phyloP scores from a whole-genome alignment of 306 rosid species.

The Quercus rubra region DNA sequence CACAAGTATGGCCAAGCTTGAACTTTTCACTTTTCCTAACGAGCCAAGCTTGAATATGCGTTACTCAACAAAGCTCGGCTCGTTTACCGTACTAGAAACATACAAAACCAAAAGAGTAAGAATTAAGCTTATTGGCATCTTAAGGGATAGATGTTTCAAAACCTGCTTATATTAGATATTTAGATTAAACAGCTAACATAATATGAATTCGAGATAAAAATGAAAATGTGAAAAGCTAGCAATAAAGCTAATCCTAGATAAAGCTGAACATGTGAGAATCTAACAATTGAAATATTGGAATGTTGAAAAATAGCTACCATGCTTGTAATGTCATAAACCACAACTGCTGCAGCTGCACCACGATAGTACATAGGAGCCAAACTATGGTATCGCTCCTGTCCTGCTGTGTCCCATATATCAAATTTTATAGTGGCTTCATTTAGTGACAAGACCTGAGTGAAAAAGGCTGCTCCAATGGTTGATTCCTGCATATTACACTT shows the following conservation, averaged over 20 bases:
- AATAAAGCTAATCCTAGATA: neutral
- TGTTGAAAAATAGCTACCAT: constrained; percentile 17
- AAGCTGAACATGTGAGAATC: neutral
- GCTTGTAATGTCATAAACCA: constrained; percentile 76
- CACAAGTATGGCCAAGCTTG: too few species aligned
- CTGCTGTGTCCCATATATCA: constrained; percentile 97
- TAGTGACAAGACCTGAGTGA: constrained; percentile 75
- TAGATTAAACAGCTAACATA: neutral
- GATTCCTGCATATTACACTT: constrained; percentile 55
- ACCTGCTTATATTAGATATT: neutral
- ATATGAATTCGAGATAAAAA: neutral
- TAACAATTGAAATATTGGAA: neutral
- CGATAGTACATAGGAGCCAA: constrained; percentile 98
- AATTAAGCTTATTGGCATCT: neutral
- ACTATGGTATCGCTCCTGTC: constrained; percentile 88
- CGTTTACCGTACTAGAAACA: neutral
- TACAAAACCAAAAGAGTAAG: neutral
- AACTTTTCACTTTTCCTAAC: too few species aligned
- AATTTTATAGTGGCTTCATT: constrained; percentile 77
- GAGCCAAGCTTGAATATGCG: too few species aligned
- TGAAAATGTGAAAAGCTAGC: neutral
- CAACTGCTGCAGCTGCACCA: constrained; percentile 85
- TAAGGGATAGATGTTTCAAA: neutral
- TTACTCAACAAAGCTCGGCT: too few species aligned
- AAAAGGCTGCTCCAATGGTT: constrained; percentile 90